phyloP scores from a whole-genome alignment of 1,284 basidiomycete species.

The Meripilus lineatus region DNA sequence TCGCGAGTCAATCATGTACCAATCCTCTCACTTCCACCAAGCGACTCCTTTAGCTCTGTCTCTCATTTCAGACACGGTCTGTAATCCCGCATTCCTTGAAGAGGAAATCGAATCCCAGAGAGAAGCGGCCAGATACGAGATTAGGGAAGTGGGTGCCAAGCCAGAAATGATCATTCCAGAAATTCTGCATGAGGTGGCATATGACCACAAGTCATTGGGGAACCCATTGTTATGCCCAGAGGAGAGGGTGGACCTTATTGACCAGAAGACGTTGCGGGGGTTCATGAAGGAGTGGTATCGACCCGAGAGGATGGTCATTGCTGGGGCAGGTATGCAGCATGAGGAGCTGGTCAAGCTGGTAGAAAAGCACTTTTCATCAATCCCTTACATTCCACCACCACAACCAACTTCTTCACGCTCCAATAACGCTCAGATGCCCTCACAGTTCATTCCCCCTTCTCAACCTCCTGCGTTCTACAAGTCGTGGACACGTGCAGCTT shows the following conservation, averaged over 20 bases:
- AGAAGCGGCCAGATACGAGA: constrained; percentile 90
- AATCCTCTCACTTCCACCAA: constrained; percentile 90
- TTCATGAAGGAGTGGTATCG: constrained; percentile 85
- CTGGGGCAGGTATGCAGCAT: constrained; percentile 90
- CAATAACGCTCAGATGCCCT: constrained; percentile 18
- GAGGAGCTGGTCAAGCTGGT: constrained; percentile 83
- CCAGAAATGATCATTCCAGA: constrained; percentile 97
- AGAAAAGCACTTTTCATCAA: constrained; percentile 79
- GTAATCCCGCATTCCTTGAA: constrained; percentile 70
- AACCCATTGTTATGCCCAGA: constrained; percentile 89
- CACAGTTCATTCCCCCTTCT: constrained; percentile 33
- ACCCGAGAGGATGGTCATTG: constrained; percentile 92
- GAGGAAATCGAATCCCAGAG: constrained; percentile 85
- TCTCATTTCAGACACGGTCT: constrained; percentile 88
- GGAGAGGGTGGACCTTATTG: constrained; percentile 73
- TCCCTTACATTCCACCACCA: constrained; percentile 41
- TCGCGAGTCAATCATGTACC: constrained; percentile 96
- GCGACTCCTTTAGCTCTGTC: constrained; percentile 80
- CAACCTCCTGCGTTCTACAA: constrained; percentile 52
- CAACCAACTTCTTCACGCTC: constrained; percentile 28
- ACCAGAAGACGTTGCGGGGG: constrained; percentile 57
- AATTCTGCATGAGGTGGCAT: constrained; percentile 85
- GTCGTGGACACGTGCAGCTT: constrained; percentile 65
- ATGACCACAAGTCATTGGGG: constrained; percentile 75
- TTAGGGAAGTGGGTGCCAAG: constrained; percentile 83